These are phyloP conservation scores for Cytospora piceicola DNA, from an alignment of 2,329 filamentous ascomycete genomes.

Conservation along the genomic window DNA sequence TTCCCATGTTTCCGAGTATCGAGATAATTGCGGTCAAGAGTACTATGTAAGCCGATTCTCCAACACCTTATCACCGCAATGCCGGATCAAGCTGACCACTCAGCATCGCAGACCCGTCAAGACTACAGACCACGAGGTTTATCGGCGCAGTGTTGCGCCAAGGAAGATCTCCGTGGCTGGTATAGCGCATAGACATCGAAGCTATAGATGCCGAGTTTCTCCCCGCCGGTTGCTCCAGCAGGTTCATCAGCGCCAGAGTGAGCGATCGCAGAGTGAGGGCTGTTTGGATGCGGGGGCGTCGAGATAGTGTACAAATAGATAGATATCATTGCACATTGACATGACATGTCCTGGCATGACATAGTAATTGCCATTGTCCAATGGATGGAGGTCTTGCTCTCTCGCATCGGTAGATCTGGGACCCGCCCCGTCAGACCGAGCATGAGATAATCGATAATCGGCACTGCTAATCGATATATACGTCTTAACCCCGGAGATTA, in stretches of 20 bases:
- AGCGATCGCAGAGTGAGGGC: background rate
- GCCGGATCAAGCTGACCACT: conserved; percentile 18
- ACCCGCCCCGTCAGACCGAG: background rate
- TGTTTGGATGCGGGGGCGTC: conserved; percentile 15
- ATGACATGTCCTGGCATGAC: conserved; percentile 18
- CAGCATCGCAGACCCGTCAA: conserved; percentile 19
- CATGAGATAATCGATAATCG: background rate
- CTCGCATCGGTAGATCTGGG: background rate
- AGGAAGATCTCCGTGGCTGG: conserved; percentile 6
- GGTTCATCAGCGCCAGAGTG: background rate
- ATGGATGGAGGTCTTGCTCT: background rate
- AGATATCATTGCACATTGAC: conserved; percentile 18
- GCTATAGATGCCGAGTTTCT: conserved; percentile 13
- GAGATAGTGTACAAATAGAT: conserved; percentile 27
- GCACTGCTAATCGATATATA: background rate
- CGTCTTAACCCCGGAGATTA: background rate
- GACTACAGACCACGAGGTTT: conserved; percentile 4
- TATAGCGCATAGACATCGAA: conserved; percentile 13
- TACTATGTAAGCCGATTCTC: conserved; percentile 13
- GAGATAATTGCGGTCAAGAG: conserved; percentile 9
- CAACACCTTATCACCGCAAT: conserved; percentile 25
- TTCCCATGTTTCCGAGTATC: conserved; percentile 1
- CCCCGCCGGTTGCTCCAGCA: conserved; percentile 11
- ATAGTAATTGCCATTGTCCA: conserved; percentile 11
- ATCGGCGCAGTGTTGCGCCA: conserved; percentile 20